Percentiles rank a stretch among this genome's conserved stretches.
These are phyloP conservation scores for Carex sylvatica DNA, from an alignment of 202 grass and related monocot genomes.

Conservation along the genomic window DNA sequence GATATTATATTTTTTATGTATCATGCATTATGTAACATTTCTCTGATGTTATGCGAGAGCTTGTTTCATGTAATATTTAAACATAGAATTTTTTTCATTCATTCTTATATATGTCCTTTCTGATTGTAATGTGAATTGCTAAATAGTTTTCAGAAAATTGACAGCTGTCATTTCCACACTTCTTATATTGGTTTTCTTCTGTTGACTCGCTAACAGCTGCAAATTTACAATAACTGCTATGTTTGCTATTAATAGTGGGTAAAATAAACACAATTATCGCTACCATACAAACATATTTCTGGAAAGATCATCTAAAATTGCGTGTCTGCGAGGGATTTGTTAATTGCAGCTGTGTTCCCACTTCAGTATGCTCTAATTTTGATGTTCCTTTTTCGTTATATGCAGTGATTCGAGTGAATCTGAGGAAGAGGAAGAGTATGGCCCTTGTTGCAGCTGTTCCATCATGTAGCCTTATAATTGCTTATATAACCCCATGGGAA, in stretches of 20 bases:
- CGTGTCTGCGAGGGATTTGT: neutral
- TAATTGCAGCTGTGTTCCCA: neutral
- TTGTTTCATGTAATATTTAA: neutral
- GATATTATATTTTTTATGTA: neutral
- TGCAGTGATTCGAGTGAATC: constrained; percentile 30
- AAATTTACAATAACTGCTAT: neutral
- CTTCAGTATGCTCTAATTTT: neutral
- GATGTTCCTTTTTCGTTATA: neutral
- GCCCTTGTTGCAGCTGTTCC: constrained; percentile 22
- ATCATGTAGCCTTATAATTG: constrained; percentile 22
- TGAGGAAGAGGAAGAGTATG: constrained; percentile 21
- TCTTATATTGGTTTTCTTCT: neutral
- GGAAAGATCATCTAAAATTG: constrained; percentile 1
- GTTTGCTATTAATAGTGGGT: neutral
- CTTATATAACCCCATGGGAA: neutral
- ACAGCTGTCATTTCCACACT: neutral
- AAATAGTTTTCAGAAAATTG: neutral
- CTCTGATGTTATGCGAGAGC: neutral
- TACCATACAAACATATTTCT: neutral
- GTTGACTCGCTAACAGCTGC: neutral
- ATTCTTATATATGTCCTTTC: neutral
- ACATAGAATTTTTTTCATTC: neutral
- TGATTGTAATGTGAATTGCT: neutral
- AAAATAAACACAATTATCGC: neutral
- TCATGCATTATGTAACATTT: neutral